Evolutionary conservation across 75 land plant species (phyloP).

Genomic region (Cupressus sempervirens): DNA sequence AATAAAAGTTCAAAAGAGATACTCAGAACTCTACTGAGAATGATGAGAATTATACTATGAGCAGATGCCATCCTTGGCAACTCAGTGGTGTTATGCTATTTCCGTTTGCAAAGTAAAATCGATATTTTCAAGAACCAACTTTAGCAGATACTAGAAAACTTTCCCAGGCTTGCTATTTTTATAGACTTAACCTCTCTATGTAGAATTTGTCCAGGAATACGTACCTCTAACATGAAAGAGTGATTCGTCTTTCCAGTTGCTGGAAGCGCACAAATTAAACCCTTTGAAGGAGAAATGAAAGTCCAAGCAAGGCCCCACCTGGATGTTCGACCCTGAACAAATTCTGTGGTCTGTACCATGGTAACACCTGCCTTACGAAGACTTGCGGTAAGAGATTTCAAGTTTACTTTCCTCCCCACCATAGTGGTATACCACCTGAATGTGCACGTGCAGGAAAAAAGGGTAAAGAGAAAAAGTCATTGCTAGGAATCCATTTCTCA

Average conservation of each 20-base stretch:
- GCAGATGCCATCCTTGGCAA: not conserved
- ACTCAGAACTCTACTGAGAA: not conserved
- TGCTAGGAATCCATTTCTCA: not conserved
- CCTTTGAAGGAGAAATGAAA: constrained; percentile 45
- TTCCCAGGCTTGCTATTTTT: not conserved
- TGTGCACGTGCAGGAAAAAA: not conserved
- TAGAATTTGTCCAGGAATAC: not conserved
- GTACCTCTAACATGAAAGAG: constrained; percentile 85
- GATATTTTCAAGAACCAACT: not conserved
- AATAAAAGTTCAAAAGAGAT: not conserved
- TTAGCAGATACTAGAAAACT: not conserved
- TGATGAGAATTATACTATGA: not conserved
- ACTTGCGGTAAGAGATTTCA: constrained; percentile 55
- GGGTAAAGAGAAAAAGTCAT: not conserved
- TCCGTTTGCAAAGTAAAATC: not conserved
- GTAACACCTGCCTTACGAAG: constrained; percentile 67
- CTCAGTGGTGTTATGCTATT: not conserved
- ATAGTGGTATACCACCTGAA: constrained; percentile 92
- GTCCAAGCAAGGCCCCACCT: constrained; percentile 99
- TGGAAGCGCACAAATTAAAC: constrained; percentile 19
- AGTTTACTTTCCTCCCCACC: constrained; percentile 79
- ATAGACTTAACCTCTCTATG: not conserved
- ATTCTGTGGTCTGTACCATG: constrained; percentile 82
- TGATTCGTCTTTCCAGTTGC: constrained; percentile 25
- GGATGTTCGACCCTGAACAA: constrained; percentile 92